Base-by-base conservation (phyloP, 805 yeast species). In the Saccharomyces eubayanus region DNA sequence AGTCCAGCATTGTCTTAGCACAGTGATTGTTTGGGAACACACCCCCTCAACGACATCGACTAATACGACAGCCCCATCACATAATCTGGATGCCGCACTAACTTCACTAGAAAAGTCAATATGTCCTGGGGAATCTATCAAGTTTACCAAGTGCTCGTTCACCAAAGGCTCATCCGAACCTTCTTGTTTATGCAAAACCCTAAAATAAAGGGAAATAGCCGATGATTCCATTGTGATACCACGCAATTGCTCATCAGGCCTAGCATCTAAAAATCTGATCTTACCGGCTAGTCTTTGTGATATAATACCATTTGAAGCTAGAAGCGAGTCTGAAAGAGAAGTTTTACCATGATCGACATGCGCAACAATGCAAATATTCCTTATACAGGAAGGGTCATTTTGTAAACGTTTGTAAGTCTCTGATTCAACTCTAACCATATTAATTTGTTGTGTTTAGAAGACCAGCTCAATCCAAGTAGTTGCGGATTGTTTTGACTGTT, bases 341-440 rank as follows among this genome's bases (percentile, higher is more conserved):
- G 99, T 94, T 72, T 94, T 94, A 28, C 99, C 99, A 67, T 94
- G 99, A 69, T 94, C 99, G 27, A 94, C 99, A 71, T 94, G 99
- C 0, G 99, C 99, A 50, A 94, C 76, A 57, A 94, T 89, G 71
- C 99, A 94, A 47, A 94, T 89, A 70, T 94, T 94, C 56, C 99
- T 77, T 30, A 92, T 83, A 56, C 81, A 74, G 14, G 78, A 72
- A 0, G 96, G 83, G 58, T 85, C 80, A 59, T 76, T 76, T 68
- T 92, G 97, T 20, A 90, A 73, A 58, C 80, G 70, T 31, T 79
- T 76, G 31, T 89, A 78, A 30, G 84, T 83, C 43, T 81, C 84
- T 5, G 85, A 76, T 2, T 87, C 78, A 27, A 88, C 76, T 68
- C 79, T 80, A 81, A 82, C 64, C 71, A 71, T 61, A 28, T 14